These are phyloP conservation scores for Wallacemonas sp. DNA, from an alignment of 208 protist species.

Conservation along the genomic window DNA sequence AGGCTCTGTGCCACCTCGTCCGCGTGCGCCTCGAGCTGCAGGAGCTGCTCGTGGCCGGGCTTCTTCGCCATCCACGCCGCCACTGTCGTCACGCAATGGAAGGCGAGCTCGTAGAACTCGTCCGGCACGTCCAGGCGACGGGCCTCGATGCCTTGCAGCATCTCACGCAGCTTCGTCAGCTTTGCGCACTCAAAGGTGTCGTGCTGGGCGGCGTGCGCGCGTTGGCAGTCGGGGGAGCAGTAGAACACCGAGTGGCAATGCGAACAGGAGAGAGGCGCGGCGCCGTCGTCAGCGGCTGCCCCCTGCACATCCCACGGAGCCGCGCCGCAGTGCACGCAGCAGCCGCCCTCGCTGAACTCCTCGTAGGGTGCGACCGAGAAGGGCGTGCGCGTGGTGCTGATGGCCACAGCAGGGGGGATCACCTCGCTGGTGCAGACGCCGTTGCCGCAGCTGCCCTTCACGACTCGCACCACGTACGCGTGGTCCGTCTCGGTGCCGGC, in stretches of 20 bases:
- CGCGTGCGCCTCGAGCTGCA: slow-evolving; percentile 54
- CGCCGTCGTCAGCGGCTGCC: background rate
- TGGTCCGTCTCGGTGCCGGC: slow-evolving; percentile 3
- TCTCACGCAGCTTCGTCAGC: slow-evolving; percentile 55
- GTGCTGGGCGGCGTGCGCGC: slow-evolving; percentile 49
- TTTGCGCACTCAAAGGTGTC: slow-evolving; percentile 60
- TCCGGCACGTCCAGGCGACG: slow-evolving; percentile 45
- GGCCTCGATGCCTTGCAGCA: slow-evolving; percentile 38
- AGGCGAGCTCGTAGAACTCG: slow-evolving; percentile 68
- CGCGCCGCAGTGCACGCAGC: slow-evolving; percentile 64
- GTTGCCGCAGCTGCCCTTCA: slow-evolving; percentile 38
- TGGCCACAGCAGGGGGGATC: slow-evolving; percentile 41
- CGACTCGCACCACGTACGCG: slow-evolving; percentile 16
- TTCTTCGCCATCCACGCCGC: slow-evolving; percentile 35
- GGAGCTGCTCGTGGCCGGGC: slow-evolving; percentile 43
- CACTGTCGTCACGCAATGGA: slow-evolving; percentile 79
- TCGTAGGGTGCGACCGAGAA: slow-evolving; percentile 76
- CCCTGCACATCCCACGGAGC: slow-evolving; percentile 1
- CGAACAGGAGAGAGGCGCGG: slow-evolving; percentile 23
- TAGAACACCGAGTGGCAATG: slow-evolving; percentile 55
- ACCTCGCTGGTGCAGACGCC: slow-evolving; percentile 43
- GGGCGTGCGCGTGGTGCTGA: slow-evolving; percentile 44
- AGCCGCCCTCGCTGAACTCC: slow-evolving; percentile 38
- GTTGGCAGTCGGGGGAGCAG: slow-evolving; percentile 58
- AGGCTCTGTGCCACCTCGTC: slow-evolving; percentile 63